Evolutionary conservation across 306 rosid genomes (phyloP), one percentile per base, ranked within the genome.

Genomic region (Pyrus pyrifolia): DNA sequence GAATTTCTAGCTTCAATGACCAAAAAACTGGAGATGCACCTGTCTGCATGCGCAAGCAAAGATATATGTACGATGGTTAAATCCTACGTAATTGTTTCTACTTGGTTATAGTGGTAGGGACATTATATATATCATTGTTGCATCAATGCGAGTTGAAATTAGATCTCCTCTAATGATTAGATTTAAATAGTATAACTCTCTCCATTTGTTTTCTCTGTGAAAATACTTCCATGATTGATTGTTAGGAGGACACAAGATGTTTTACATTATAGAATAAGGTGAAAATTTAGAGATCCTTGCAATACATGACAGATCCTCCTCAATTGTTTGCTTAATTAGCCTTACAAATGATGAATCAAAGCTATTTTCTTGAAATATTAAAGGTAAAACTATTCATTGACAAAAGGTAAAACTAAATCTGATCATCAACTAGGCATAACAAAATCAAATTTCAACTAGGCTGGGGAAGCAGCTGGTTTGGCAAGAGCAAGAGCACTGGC

Each of bases 401-500:
- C 46, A 19, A 19, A 66, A 8, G 59, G 51, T 35, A 73, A 59
- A 73, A 35, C 14, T 11, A 40, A 42, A 42, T 3, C n/a, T 22
- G 18, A 23, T 15, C 17, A 74, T 19, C 12, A 35, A 13, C 6
- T 19, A 6, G n/a, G 33, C 11, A 58, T 49, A 49, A 49, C 12
- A 14, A 13, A 31, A 38, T 91, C 80, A 91, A 81, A 79, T 52
- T 66, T 75, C 65, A 15, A 49, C 55, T 49, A 12, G 33, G 51
- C 21, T 68, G 58, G 76, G 3, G 22, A 3, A 73, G 77, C 55
- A 15, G 55, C 55, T 49, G 55, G 72, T 55, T 82, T 81, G 42
- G 77, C 75, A 1, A 21, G 7, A 22, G 82, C 67, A 46, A 84
- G 80, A 66, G 85, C 80, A 27, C 89, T 76, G 35, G 73, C 17